Evolutionary conservation across 1,284 basidiomycete species (phyloP).

Genomic region (Mycena citricolor): DNA sequence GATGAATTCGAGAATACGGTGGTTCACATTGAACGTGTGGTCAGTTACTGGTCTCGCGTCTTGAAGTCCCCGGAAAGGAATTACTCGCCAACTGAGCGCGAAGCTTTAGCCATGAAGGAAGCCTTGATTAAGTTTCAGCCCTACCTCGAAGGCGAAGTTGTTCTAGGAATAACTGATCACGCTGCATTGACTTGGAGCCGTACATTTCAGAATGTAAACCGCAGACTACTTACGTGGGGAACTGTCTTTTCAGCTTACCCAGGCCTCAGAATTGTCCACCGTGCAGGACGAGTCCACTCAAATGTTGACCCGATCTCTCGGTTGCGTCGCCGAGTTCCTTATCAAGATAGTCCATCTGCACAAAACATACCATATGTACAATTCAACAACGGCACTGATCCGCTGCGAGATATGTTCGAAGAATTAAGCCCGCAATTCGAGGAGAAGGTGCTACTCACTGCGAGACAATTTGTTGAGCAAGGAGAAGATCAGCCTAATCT

Average conservation of each 20-base stretch:
- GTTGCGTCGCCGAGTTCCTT: constrained; percentile 22
- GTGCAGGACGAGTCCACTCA: constrained; percentile 35
- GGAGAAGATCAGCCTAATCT: neutral
- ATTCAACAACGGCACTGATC: constrained; percentile 21
- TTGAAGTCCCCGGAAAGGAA: constrained; percentile 32
- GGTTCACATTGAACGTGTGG: constrained; percentile 35
- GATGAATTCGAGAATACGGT: constrained; percentile 31
- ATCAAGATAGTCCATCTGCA: constrained; percentile 14
- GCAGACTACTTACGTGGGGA: constrained; percentile 31
- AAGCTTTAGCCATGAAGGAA: constrained; percentile 36
- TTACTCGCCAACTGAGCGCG: constrained; percentile 37
- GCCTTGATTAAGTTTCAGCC: constrained; percentile 35
- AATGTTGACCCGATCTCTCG: constrained; percentile 37
- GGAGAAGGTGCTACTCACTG: constrained; percentile 21
- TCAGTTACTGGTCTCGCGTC: constrained; percentile 35
- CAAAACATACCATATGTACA: constrained; percentile 10
- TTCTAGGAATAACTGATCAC: constrained; percentile 34
- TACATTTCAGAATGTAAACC: constrained; percentile 34
- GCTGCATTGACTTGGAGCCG: constrained; percentile 33
- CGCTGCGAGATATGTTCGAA: constrained; percentile 26
- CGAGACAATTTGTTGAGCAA: constrained; percentile 6
- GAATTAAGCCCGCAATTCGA: constrained; percentile 26
- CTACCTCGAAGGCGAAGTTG: constrained; percentile 33
- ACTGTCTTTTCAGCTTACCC: constrained; percentile 33
- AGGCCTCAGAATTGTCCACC: constrained; percentile 33